Conservation (phyloP, 2,329 filamentous ascomycete genomes). For the Pseudocercospora pini-densiflorae region DNA sequence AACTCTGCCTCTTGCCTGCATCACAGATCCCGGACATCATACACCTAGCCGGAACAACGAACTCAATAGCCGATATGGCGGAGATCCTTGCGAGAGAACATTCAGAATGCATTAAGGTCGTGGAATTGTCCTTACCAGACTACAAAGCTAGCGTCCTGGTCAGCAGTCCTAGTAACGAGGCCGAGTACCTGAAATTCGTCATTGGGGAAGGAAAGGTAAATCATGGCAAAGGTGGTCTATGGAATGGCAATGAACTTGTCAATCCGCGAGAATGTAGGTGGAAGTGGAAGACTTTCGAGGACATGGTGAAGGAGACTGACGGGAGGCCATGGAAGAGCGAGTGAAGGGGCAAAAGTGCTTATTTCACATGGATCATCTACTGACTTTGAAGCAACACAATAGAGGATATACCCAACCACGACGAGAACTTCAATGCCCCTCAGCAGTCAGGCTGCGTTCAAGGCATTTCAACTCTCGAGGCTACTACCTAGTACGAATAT, state of each 20-base stretch:
- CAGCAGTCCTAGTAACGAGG: neutral
- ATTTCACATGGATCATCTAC: neutral
- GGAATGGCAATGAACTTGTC: slow-evolving; percentile 14
- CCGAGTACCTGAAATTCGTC: slow-evolving; percentile 11
- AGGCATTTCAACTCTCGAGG: neutral
- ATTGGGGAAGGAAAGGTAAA: slow-evolving; percentile 17
- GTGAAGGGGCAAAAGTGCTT: neutral
- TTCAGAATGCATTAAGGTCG: neutral
- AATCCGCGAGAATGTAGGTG: slow-evolving; percentile 18
- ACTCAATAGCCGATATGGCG: slow-evolving; percentile 1
- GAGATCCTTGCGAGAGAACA: slow-evolving; percentile 8
- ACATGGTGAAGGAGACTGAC: slow-evolving; percentile 8
- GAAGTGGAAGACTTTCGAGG: slow-evolving; percentile 14
- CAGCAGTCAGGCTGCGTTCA: neutral
- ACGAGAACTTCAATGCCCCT: neutral
- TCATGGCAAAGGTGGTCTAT: slow-evolving; percentile 8
- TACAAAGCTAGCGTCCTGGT: slow-evolving; percentile 18
- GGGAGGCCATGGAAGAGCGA: neutral
- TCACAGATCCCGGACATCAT: slow-evolving; percentile 11
- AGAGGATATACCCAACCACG: neutral
- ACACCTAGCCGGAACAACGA: slow-evolving; percentile 12
- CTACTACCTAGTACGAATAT: neutral
- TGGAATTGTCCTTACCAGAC: slow-evolving; percentile 10
- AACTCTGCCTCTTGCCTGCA: slow-evolving; percentile 8
- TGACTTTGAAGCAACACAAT: neutral